Percentiles rank a stretch among this genome's conserved stretches.
These are phyloP conservation scores for Trametes polyzona DNA, from an alignment of 1,284 basidiomycete genomes.

Conservation along the genomic window DNA sequence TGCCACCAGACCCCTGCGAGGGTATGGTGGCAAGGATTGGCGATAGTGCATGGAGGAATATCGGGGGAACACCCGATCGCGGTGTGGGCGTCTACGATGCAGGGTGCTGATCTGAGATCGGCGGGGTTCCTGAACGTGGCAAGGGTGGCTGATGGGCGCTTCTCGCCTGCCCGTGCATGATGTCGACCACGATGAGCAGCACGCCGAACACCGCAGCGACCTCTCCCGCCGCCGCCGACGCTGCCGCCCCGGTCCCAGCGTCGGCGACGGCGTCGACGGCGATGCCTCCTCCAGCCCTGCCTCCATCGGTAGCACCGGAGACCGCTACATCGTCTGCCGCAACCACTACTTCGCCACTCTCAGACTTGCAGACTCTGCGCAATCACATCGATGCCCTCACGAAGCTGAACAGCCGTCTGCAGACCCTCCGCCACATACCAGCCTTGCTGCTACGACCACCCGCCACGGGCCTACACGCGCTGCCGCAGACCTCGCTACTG, in stretches of 20 bases:
- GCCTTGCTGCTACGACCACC: constrained; percentile 42
- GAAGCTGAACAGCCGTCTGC: constrained; percentile 48
- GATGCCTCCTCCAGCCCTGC: constrained; percentile 18
- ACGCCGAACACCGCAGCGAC: constrained; percentile 1
- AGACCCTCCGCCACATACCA: constrained; percentile 48
- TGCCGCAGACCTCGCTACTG: constrained; percentile 23
- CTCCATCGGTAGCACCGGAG: neutral
- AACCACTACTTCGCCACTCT: neutral
- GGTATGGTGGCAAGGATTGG: no score
- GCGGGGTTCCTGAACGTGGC: neutral
- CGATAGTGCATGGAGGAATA: neutral
- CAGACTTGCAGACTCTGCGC: constrained; percentile 34
- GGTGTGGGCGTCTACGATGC: neutral
- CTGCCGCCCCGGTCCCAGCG: neutral
- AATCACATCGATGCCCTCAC: constrained; percentile 50
- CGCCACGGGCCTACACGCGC: constrained; percentile 11
- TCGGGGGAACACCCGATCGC: constrained; percentile 5
- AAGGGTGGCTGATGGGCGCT: neutral
- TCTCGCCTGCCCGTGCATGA: neutral
- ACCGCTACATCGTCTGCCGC: neutral
- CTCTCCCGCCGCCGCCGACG: neutral
- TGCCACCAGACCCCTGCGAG: no score
- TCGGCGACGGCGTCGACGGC: neutral
- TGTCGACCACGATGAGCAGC: constrained; percentile 21
- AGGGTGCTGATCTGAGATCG: constrained; percentile 4